Conservation (phyloP, 2,329 filamentous ascomycete genomes). For the Fusarium pseudoanthophilum region DNA sequence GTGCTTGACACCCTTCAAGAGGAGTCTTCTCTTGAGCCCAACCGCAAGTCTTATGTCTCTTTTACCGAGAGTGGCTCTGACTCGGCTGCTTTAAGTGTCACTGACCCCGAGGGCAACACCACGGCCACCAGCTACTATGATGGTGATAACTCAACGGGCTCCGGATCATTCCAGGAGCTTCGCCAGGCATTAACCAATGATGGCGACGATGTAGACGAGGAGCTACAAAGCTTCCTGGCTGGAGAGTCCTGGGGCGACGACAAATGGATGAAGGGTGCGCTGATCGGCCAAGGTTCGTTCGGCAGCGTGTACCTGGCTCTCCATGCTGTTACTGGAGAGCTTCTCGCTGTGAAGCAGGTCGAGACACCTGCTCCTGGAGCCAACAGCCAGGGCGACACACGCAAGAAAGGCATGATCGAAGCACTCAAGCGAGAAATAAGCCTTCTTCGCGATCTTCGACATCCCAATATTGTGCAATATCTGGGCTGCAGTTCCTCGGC, state of each 20-base stretch:
- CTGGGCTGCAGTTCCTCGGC: conserved; percentile 93
- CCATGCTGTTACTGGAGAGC: conserved; percentile 94
- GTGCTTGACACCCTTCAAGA: conserved; percentile 91
- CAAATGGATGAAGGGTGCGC: conserved; percentile 99
- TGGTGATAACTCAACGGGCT: conserved; percentile 76
- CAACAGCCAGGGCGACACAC: conserved; percentile 83
- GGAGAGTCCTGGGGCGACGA: conserved; percentile 96
- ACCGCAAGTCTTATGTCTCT: conserved; percentile 96
- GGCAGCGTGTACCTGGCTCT: conserved; percentile 95
- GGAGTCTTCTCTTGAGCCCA: conserved; percentile 86
- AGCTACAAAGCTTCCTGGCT: conserved; percentile 87
- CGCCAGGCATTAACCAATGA: conserved; percentile 88
- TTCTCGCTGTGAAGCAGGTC: conserved; percentile 98
- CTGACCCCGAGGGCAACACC: conserved; percentile 79
- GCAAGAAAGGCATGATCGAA: conserved; percentile 98
- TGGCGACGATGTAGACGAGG: conserved; percentile 90
- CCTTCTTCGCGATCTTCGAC: conserved; percentile 90
- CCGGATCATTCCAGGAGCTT: conserved; percentile 83
- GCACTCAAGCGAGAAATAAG: conserved; percentile 97
- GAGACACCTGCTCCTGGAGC: conserved; percentile 84
- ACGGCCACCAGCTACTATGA: conserved; percentile 85
- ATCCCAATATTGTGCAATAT: conserved; percentile 98
- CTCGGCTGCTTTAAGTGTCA: conserved; percentile 74
- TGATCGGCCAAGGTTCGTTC: conserved; percentile 97
- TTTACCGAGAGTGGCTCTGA: conserved; percentile 82